phyloP scores from a whole-genome alignment of 2,329 filamentous ascomycete genomes.

The Botryotinia globosa region DNA sequence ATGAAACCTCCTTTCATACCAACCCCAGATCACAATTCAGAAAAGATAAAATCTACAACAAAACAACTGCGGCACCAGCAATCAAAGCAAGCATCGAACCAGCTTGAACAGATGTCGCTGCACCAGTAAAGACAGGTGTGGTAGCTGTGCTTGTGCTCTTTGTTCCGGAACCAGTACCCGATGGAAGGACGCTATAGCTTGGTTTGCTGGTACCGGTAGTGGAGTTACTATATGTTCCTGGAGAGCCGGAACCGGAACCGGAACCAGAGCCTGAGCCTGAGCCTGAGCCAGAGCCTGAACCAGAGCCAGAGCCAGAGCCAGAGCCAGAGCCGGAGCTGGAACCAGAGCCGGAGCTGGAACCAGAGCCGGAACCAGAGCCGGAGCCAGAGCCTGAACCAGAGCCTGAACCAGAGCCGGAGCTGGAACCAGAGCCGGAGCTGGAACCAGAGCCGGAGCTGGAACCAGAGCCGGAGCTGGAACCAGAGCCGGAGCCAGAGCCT shows the following conservation, averaged over 20 bases:
- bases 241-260: neutral
- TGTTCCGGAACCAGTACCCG: neutral
- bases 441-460: rapidly evolving
- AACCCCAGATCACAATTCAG: neutral
- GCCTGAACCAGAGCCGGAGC: neutral
- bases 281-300: rapidly evolving
- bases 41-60: neutral
- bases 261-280: neutral
- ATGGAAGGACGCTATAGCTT: neutral
- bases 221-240: conserved; percentile 9
- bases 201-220: neutral
- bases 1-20: neutral
- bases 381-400: neutral
- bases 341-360: neutral
- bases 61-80: neutral
- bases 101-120: neutral
- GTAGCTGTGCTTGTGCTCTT: neutral
- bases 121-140: neutral
- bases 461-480: neutral
- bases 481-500: neutral
- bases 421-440: neutral
- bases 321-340: neutral
- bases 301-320: neutral
- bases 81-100: conserved; percentile 1
- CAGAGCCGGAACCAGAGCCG: too few species aligned